These are phyloP conservation scores for Papiliotrema flavescens DNA, from an alignment of 1,284 basidiomycete species.

Conservation along the genomic window DNA sequence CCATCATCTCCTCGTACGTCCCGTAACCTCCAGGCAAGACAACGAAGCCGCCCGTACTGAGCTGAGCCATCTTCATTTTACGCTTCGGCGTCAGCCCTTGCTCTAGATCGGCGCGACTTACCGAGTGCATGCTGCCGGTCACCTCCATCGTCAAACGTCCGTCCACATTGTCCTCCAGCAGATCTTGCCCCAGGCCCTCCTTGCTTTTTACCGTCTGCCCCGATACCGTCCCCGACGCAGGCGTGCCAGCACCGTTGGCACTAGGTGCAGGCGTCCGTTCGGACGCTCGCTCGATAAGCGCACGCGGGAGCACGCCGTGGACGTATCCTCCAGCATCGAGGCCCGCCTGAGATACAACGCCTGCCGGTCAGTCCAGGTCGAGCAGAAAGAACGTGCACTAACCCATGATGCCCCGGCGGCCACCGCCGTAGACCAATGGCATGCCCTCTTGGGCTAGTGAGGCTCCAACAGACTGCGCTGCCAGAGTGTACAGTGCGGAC, in stretches of 20 bases:
- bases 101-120: slow-evolving; percentile 13
- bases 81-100: slow-evolving; percentile 47
- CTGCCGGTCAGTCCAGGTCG: slow-evolving; percentile 12
- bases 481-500: slow-evolving; percentile 59
- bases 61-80: slow-evolving; percentile 80
- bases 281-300: slow-evolving; percentile 46
- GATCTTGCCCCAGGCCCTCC: slow-evolving; percentile 38
- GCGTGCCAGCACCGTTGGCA: background rate
- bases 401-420: slow-evolving; percentile 78
- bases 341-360: slow-evolving; percentile 68
- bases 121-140: slow-evolving; percentile 83
- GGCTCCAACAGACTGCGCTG: slow-evolving; percentile 71
- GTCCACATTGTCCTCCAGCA: slow-evolving; percentile 48
- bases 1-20: slow-evolving; percentile 88
- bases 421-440: slow-evolving; percentile 82
- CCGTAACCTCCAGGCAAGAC: slow-evolving; percentile 87
- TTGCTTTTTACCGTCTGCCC: slow-evolving; percentile 21
- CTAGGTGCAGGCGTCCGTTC: slow-evolving; percentile 27
- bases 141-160: slow-evolving; percentile 50
- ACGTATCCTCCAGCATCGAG: slow-evolving; percentile 67
- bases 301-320: slow-evolving; percentile 75
- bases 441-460: slow-evolving; percentile 65
- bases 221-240: background rate
- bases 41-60: slow-evolving; percentile 69
- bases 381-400: slow-evolving; percentile 4